Evolutionary conservation across 2,329 filamentous ascomycete species (phyloP), one percentile per base, ranked within the genome.

Genomic region (Davidsoniella virescens): DNA sequence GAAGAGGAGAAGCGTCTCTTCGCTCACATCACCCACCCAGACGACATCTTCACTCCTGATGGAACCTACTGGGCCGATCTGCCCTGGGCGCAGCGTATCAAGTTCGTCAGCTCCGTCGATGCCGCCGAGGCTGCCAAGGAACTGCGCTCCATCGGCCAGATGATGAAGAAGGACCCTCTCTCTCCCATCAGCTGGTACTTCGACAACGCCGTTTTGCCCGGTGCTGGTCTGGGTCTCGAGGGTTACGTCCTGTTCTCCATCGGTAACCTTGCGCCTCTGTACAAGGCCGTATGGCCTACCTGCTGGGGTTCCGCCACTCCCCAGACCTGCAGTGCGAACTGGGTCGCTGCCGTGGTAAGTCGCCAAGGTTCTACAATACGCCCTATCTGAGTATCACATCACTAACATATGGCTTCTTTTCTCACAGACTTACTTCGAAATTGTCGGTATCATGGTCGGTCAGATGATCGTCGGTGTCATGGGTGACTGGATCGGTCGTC

Each of bases 171-270:
- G 50, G 87, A 95, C 60, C 87, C 88, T 26, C 71, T 95, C 14
- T 84, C 81, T 50, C 87, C 88, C 0, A 51, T 96, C n/a, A 70
- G 73, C 20, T 92, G 81, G 73, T 96, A 96, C 65, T 82, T 93
- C 62, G 78, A 80, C 61, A 92, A 94, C 62, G 90, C 88, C 66
- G 82, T 95, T 49, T 78, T 96, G 52, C 90, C 90, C 46, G 90
- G 90, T 66, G 87, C 87, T 56, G 90, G 90, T 62, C 78, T 96
- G 47, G 82, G 87, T 62, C 76, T 96, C 25, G 90, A 96, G 73
- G 90, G 87, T 59, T 96, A 95, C 62, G 88, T 95, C 40, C 76
- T 96, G 17, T 96, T 96, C 72, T 95, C 88, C 55, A 95, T 96
- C 58, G 90, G 90, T 52, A 95, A 94, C 65, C 70, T 96, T 56